Evolutionary conservation across 2,329 filamentous ascomycete genomes (phyloP).

Genomic region (Botrytis galanthina): DNA sequence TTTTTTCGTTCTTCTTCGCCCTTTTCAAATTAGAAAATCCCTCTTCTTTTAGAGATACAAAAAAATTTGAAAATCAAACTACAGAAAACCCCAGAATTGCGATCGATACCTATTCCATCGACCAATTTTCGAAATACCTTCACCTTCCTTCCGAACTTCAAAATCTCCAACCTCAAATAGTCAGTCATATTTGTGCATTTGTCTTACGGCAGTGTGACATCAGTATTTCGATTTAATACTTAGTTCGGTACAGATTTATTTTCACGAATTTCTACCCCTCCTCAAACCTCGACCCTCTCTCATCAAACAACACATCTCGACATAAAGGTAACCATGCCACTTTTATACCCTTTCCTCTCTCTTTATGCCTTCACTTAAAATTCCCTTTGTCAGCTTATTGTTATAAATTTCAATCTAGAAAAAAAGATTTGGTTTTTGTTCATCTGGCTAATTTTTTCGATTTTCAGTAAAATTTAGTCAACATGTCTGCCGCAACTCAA

Average conservation of each 20-base stretch:
- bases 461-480: conserved; percentile 36
- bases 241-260: conserved; percentile 29
- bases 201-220: conserved; percentile 24
- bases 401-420: not conserved
- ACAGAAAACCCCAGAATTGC: conserved; percentile 36
- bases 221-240: not conserved
- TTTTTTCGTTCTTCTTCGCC: conserved; percentile 41
- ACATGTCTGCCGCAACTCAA: conserved; percentile 61
- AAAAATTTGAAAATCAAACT: conserved; percentile 42
- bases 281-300: conserved; percentile 23
- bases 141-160: conserved; percentile 23
- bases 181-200: not conserved
- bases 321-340: conserved; percentile 29
- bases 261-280: conserved; percentile 23
- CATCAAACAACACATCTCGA: conserved; percentile 27
- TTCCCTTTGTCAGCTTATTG: conserved; percentile 9
- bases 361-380: conserved; percentile 11
- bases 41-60: conserved; percentile 37
- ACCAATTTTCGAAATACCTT: conserved; percentile 14
- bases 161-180: not conserved
- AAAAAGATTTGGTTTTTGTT: conserved; percentile 15
- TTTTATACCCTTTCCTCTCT: conserved; percentile 16
- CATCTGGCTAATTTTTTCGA: conserved; percentile 4
- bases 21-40: conserved; percentile 38
- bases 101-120: conserved; percentile 27